Conservation (phyloP, 345 rosid genomes). For the Lepidium sativum region DNA sequence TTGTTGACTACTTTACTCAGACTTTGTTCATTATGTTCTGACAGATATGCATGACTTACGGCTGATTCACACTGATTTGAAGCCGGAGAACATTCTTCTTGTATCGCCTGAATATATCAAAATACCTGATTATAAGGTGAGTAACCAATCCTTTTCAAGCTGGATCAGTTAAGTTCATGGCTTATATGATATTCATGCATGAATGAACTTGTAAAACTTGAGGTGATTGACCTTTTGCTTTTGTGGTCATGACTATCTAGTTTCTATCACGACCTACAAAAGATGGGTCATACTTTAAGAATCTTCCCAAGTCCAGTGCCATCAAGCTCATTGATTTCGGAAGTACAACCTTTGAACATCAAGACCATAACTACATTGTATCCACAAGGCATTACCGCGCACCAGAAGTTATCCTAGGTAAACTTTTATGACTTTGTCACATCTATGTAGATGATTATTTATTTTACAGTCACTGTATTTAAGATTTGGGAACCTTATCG, state of each 20-base stretch:
- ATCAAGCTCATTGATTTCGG: constrained; percentile 87
- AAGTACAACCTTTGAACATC: constrained; percentile 73
- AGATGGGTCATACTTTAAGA: constrained; percentile 69
- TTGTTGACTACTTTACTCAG: background rate
- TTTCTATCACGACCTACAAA: constrained; percentile 55
- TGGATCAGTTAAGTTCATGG: background rate
- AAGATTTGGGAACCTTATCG: background rate
- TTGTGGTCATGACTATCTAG: constrained; percentile 20
- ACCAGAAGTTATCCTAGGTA: constrained; percentile 76
- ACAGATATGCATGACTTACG: constrained; percentile 81
- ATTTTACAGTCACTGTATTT: background rate
- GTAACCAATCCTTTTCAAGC: background rate
- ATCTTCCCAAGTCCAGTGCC: constrained; percentile 62
- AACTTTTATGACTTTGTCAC: constrained; percentile 1
- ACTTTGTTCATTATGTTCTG: constrained; percentile 3
- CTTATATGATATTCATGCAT: background rate
- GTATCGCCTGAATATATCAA: constrained; percentile 67
- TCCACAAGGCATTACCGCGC: constrained; percentile 86
- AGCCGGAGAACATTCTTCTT: constrained; percentile 78
- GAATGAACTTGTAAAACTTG: background rate
- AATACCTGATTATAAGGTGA: constrained; percentile 73
- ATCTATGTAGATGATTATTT: background rate
- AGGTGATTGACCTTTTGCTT: constrained; percentile 7
- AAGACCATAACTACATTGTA: constrained; percentile 73
- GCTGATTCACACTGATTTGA: constrained; percentile 71